These are phyloP conservation scores for Kodamaea sp. DNA, from an alignment of 1,139 yeast genomes.

Conservation along the genomic window DNA sequence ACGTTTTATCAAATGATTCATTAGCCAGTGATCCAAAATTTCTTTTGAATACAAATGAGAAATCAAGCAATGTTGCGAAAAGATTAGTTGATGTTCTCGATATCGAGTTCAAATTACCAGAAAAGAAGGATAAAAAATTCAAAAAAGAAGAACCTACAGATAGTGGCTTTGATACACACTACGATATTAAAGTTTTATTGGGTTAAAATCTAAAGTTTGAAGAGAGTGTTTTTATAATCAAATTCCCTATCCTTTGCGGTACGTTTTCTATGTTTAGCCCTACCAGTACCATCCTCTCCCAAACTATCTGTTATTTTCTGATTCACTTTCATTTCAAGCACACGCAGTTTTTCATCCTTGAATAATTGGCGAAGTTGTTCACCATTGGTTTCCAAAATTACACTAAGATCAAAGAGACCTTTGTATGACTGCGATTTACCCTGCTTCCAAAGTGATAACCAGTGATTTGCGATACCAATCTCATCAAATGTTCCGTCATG, in stretches of 20 bases:
- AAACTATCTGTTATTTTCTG: conserved; percentile 30
- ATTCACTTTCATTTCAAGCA: conserved; percentile 27
- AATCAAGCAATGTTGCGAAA: conserved; percentile 15
- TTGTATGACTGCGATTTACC: conserved; percentile 41
- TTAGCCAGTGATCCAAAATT: not conserved
- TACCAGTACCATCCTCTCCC: conserved; percentile 41
- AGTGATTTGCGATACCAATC: conserved; percentile 60
- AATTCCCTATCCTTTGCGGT: conserved; percentile 46
- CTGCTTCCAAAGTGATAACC: conserved; percentile 66
- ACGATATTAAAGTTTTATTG: conserved; percentile 33
- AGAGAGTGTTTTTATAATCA: conserved; percentile 39
- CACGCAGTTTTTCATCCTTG: conserved; percentile 31
- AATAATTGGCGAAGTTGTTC: conserved; percentile 23
- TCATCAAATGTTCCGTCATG: conserved; percentile 46
- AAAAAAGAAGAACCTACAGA: conserved; percentile 14
- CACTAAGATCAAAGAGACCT: conserved; percentile 38
- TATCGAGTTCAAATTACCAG: conserved; percentile 15
- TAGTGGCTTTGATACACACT: conserved; percentile 27
- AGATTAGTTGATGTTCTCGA: conserved; percentile 20
- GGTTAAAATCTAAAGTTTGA: conserved; percentile 26
- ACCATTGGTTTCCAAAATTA: conserved; percentile 30
- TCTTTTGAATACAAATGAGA: conserved; percentile 7
- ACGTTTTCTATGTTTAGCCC: conserved; percentile 34
- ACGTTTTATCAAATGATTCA: conserved; percentile 24
- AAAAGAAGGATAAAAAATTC: conserved; percentile 11